phyloP scores from a whole-genome alignment of 129 eudicot genomes.

The Chrysanthemum makinoi region DNA sequence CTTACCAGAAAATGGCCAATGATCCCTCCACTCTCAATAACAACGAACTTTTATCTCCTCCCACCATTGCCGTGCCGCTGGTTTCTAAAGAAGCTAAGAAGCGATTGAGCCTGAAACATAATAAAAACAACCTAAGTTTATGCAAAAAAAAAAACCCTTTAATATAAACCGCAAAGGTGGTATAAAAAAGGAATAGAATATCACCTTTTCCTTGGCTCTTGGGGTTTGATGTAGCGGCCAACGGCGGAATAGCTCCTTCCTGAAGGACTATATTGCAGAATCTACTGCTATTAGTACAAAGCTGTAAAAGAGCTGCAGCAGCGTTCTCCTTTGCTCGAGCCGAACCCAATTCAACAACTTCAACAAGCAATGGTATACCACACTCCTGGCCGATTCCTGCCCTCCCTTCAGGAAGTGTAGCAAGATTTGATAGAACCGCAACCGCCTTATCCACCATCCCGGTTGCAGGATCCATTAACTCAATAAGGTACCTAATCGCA shows the following conservation, averaged over 20 bases:
- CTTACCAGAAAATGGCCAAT: slow-evolving; percentile 29
- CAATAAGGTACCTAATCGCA: slow-evolving; percentile 79
- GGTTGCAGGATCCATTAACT: slow-evolving; percentile 90
- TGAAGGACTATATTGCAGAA: slow-evolving; percentile 76
- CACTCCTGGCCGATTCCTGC: slow-evolving; percentile 70
- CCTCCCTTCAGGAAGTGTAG: slow-evolving; percentile 81
- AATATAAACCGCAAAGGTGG: not conserved
- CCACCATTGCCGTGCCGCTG: slow-evolving; percentile 67
- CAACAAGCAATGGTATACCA: slow-evolving; percentile 85
- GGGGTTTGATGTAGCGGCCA: slow-evolving; percentile 93
- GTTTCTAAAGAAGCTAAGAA: slow-evolving; percentile 68
- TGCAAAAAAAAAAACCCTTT: too few relatives aligned
- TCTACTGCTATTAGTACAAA: slow-evolving; percentile 72
- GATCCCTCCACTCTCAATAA: not conserved
- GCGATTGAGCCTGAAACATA: slow-evolving; percentile 69
- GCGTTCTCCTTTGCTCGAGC: slow-evolving; percentile 96
- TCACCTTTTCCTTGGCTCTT: slow-evolving; percentile 86
- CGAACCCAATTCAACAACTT: slow-evolving; percentile 89
- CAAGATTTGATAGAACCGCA: slow-evolving; percentile 85
- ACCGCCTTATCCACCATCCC: slow-evolving; percentile 98
- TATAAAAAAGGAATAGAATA: not conserved
- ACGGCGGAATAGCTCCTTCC: slow-evolving; percentile 87
- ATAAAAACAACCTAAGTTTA: slow-evolving; percentile 4
- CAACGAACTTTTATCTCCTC: slow-evolving; percentile 43
- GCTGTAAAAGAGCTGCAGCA: slow-evolving; percentile 84